Evolutionary conservation across 352 stramenopile genomes (phyloP).

Genomic region (Lagenidium sp.): DNA sequence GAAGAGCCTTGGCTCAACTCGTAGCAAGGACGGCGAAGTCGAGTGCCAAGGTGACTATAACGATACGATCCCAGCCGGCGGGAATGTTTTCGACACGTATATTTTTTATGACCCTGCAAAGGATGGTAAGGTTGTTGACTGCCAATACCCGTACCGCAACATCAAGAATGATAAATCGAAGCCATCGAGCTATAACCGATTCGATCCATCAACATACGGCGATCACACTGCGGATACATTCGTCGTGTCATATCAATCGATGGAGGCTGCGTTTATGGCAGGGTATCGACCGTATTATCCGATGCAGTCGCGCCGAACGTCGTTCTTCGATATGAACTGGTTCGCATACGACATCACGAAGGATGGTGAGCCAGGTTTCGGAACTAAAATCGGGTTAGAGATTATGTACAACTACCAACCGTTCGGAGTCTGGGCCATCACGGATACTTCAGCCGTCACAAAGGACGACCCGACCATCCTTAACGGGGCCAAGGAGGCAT

Average conservation of each 20-base stretch:
- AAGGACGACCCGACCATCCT: conserved; percentile 22
- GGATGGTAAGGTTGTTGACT: conserved; percentile 66
- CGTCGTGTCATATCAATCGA: conserved; percentile 57
- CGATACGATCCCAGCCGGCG: conserved; percentile 30
- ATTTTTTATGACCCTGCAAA: conserved; percentile 71
- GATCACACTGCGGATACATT: conserved; percentile 24
- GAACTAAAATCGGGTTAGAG: conserved; percentile 34
- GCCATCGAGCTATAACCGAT: conserved; percentile 29
- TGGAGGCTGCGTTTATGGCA: conserved; percentile 34
- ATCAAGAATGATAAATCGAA: conserved; percentile 30
- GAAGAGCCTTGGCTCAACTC: not conserved
- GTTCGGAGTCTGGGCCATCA: conserved; percentile 69
- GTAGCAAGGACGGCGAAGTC: conserved; percentile 16
- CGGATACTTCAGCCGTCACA: conserved; percentile 14
- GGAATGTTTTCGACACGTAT: conserved; percentile 60
- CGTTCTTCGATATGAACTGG: conserved; percentile 87
- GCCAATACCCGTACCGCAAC: conserved; percentile 79
- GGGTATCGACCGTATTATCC: conserved; percentile 87
- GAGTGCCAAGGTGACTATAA: conserved; percentile 42
- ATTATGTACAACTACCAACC: conserved; percentile 67
- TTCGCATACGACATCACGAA: conserved; percentile 55
- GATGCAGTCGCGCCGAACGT: conserved; percentile 64
- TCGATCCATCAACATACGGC: conserved; percentile 34
- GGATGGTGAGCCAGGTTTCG: conserved; percentile 32
- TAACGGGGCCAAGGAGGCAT: conserved; percentile 26